A percentile compares a stretch with the other conserved stretches of the same genome.
Conservation (phyloP, 2,329 filamentous ascomycete species). For the Colletotrichum lindemuthianum region DNA sequence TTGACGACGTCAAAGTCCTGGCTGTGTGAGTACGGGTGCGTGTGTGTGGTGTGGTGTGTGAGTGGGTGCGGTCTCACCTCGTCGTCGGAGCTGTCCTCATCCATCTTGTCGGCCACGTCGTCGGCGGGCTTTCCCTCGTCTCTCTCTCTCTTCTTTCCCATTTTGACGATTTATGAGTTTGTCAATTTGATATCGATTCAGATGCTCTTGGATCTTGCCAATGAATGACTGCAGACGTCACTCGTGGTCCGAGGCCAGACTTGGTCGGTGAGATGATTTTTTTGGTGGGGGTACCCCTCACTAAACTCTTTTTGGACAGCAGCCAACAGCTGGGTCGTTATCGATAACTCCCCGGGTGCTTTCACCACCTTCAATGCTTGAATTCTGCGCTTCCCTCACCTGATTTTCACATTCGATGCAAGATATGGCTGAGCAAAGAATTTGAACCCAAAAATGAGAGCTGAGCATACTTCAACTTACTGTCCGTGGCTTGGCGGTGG, state of each 20-base stretch:
- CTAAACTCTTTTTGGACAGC: constrained; percentile 46
- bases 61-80: constrained; percentile 52
- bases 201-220: neutral
- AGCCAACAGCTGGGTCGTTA: constrained; percentile 38
- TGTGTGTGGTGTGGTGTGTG: constrained; percentile 5
- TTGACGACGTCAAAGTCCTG: constrained; percentile 92
- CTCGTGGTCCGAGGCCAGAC: constrained; percentile 13
- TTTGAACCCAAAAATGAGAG: too few species aligned
- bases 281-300: constrained; percentile 52
- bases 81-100: constrained; percentile 63
- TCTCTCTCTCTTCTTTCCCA: constrained; percentile 63
- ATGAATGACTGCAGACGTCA: constrained; percentile 11
- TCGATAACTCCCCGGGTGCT: constrained; percentile 1
- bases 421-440: too few species aligned
- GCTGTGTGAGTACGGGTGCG: constrained; percentile 33
- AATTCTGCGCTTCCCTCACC: too few species aligned
- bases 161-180: constrained; percentile 39
- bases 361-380: neutral
- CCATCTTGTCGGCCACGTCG: constrained; percentile 58
- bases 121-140: constrained; percentile 57
- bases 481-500: too few species aligned
- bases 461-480: too few species aligned
- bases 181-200: neutral
- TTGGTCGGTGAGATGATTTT: constrained; percentile 45
- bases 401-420: too few species aligned